A percentile compares a stretch with the other conserved stretches of the same genome.
Conservation (phyloP, 768 basidiomycete genomes). For the Suillus fuscotomentosus region DNA sequence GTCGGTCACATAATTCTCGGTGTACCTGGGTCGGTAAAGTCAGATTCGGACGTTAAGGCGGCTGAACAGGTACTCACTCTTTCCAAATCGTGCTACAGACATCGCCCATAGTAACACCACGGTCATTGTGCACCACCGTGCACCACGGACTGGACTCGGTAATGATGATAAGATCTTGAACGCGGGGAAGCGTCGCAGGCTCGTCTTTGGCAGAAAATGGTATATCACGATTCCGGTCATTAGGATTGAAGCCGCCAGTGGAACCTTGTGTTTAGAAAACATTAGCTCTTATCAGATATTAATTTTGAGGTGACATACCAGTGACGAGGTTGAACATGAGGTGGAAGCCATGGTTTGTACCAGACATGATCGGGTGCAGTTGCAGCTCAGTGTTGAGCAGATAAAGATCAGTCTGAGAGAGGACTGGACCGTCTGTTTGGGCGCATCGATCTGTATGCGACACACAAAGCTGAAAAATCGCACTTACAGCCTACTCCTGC, state of each 20-base stretch:
- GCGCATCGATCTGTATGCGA: slow-evolving; percentile 39
- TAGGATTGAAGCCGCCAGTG: slow-evolving; percentile 60
- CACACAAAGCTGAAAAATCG: not conserved
- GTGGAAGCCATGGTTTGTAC: slow-evolving; percentile 47
- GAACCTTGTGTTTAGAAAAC: slow-evolving; percentile 38
- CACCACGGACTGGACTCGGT: slow-evolving; percentile 74
- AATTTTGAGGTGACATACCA: slow-evolving; percentile 38
- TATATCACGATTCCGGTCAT: slow-evolving; percentile 58
- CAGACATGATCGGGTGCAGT: slow-evolving; percentile 70
- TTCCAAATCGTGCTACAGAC: slow-evolving; percentile 71
- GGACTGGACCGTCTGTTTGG: slow-evolving; percentile 53
- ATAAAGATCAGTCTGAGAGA: slow-evolving; percentile 80
- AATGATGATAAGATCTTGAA: slow-evolving; percentile 57
- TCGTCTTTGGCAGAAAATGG: slow-evolving; percentile 54
- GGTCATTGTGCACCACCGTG: slow-evolving; percentile 67
- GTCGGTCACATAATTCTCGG: slow-evolving; percentile 65
- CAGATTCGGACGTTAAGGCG: slow-evolving; percentile 3
- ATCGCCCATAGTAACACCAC: slow-evolving; percentile 75
- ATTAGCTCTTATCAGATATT: not conserved
- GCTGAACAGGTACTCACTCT: slow-evolving; percentile 51
- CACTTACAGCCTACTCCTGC: slow-evolving; percentile 35
- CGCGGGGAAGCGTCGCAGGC: slow-evolving; percentile 69
- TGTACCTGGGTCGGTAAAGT: slow-evolving; percentile 48
- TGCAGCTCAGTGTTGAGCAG: slow-evolving; percentile 68
- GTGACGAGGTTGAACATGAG: slow-evolving; percentile 71